Conservation (phyloP, 306 rosid genomes). For the Nissolia schottii region DNA sequence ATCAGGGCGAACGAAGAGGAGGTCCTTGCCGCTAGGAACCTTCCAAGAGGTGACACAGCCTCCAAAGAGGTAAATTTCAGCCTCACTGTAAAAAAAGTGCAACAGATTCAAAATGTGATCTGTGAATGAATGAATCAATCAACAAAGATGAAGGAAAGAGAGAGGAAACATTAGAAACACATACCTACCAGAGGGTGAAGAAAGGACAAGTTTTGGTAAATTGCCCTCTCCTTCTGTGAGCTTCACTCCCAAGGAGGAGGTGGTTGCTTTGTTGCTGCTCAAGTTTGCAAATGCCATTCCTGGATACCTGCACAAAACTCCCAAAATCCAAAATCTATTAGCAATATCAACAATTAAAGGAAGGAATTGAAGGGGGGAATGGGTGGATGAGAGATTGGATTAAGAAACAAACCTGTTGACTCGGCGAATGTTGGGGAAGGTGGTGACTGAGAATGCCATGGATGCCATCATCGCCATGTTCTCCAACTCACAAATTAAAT, state of each 20-base stretch:
- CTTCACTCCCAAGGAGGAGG: constrained; percentile 44
- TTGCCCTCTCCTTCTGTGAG: constrained; percentile 82
- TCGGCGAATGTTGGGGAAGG: constrained; percentile 41
- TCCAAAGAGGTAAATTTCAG: constrained; percentile 78
- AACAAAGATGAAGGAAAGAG: too few species aligned
- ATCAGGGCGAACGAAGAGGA: constrained; percentile 90
- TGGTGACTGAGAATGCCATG: constrained; percentile 44
- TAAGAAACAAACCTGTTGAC: constrained; percentile 52
- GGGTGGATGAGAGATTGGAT: not conserved
- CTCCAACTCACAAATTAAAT: not conserved
- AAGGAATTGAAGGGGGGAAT: not conserved
- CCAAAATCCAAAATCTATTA: not conserved
- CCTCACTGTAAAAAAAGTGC: constrained; percentile 59
- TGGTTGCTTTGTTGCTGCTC: constrained; percentile 35
- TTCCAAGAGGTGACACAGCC: constrained; percentile 92
- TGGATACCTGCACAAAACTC: constrained; percentile 22
- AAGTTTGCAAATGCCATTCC: constrained; percentile 65
- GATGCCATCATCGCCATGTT: constrained; percentile 47
- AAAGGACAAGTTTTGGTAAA: constrained; percentile 73
- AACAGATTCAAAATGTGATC: not conserved
- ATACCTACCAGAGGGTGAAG: constrained; percentile 74
- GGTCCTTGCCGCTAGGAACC: constrained; percentile 67
- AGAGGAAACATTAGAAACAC: not conserved
- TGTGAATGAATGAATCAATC: not conserved
- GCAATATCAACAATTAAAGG: not conserved